Percentiles rank a stretch among this genome's conserved stretches.
Conservation (phyloP, 2,329 filamentous ascomycete genomes). For the Penicillium thymicola region DNA sequence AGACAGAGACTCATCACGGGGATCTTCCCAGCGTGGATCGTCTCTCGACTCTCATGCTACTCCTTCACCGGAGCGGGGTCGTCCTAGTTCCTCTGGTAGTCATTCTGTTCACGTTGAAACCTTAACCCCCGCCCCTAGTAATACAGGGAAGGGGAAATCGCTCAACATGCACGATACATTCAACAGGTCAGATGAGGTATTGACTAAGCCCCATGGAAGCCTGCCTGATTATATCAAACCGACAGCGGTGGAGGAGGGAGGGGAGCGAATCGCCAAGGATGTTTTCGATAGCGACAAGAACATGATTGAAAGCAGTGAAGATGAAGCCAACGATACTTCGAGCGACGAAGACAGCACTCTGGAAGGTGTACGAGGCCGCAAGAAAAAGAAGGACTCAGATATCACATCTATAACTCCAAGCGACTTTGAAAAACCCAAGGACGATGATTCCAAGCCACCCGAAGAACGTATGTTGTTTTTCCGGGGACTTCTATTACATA, state of each 20-base stretch:
- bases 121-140: neutral
- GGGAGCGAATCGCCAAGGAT: conserved; percentile 64
- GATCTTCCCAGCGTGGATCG: conserved; percentile 40
- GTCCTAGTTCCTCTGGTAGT: conserved; percentile 39
- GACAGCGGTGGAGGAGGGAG: conserved; percentile 20
- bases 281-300: conserved; percentile 65
- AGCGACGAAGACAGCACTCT: conserved; percentile 61
- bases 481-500: no score
- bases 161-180: conserved; percentile 70
- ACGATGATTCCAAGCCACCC: conserved; percentile 61
- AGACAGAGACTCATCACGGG: conserved; percentile 36
- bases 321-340: conserved; percentile 51
- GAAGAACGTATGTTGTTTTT: conserved; percentile 62
- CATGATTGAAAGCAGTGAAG: conserved; percentile 66
- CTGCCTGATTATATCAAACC: conserved; percentile 64
- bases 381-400: conserved; percentile 29
- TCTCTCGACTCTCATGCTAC: conserved; percentile 38
- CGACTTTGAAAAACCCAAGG: conserved; percentile 31
- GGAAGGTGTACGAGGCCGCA: conserved; percentile 29
- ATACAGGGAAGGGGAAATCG: conserved; percentile 57
- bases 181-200: conserved; percentile 66
- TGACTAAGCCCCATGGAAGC: conserved; percentile 61
- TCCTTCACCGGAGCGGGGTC: conserved; percentile 23
- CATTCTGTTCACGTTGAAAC: conserved; percentile 27
- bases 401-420: conserved; percentile 28